phyloP scores from a whole-genome alignment of 2,329 filamentous ascomycete genomes.

The Incumbomyces delicatus region DNA sequence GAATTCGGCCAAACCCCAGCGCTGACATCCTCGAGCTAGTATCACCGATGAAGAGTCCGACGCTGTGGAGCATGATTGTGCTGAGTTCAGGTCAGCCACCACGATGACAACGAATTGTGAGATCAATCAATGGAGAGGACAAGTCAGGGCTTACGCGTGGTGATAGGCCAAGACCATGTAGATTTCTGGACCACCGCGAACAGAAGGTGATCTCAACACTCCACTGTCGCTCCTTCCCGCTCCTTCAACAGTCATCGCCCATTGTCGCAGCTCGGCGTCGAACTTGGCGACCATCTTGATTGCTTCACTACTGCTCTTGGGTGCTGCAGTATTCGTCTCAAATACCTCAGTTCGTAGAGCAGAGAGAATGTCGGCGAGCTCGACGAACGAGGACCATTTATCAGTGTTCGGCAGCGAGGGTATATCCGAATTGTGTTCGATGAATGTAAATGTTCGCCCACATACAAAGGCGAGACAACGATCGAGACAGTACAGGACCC shows the following conservation, averaged over 20 bases:
- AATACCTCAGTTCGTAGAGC: background rate
- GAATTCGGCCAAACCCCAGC: background rate
- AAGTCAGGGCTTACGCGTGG: background rate
- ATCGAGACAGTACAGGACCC: background rate
- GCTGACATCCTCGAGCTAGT: background rate
- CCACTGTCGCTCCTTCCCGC: background rate
- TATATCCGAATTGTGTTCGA: background rate
- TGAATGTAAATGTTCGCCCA: background rate
- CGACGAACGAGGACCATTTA: background rate
- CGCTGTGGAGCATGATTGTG: constrained; percentile 1
- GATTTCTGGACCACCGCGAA: background rate
- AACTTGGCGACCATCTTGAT: constrained; percentile 1
- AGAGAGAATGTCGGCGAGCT: background rate
- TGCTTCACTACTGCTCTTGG: background rate
- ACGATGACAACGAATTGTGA: too few species aligned
- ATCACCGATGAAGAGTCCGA: background rate
- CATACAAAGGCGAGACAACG: constrained; percentile 1
- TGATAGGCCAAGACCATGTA: background rate
- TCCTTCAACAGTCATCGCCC: background rate
- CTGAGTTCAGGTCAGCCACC: background rate
- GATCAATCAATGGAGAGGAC: background rate
- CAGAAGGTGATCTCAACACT: background rate
- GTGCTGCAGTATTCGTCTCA: background rate
- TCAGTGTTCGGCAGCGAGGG: background rate
- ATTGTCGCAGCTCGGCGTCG: background rate